These are phyloP conservation scores for Aspergillus sp. DNA, from an alignment of 2,329 filamentous ascomycete species.

Conservation along the genomic window DNA sequence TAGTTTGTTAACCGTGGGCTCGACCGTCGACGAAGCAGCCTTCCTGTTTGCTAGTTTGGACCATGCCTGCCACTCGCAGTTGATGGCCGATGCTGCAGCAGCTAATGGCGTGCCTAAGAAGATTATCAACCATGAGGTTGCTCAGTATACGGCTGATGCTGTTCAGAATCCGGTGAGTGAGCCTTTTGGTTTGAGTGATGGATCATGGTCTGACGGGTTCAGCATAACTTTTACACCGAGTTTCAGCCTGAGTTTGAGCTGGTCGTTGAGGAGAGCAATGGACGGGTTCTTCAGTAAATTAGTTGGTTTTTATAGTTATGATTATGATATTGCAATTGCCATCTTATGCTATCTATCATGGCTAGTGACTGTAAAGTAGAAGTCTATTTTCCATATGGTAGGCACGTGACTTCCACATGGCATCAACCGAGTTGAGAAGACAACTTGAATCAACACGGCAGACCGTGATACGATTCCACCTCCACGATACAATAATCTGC, in stretches of 20 bases:
- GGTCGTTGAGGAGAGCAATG: constrained; percentile 33
- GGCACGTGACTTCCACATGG: background rate
- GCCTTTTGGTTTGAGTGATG: background rate
- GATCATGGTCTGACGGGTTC: constrained; percentile 6
- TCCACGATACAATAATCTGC: background rate
- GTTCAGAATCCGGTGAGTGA: constrained; percentile 31
- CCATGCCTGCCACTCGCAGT: constrained; percentile 36
- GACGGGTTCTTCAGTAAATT: constrained; percentile 19
- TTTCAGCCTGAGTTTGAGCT: constrained; percentile 37
- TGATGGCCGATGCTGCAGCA: constrained; percentile 37
- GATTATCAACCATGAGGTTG: constrained; percentile 29
- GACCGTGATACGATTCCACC: too few relatives aligned
- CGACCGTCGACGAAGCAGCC: constrained; percentile 37
- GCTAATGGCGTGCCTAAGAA: constrained; percentile 33
- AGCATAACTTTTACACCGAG: constrained; percentile 37
- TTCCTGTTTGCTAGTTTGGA: constrained; percentile 38
- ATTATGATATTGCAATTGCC: too few relatives aligned
- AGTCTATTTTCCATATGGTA: too few relatives aligned
- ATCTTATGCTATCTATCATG: too few relatives aligned
- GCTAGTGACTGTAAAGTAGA: too few relatives aligned
- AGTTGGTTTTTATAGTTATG: too few relatives aligned
- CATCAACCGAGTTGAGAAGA: background rate
- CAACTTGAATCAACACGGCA: background rate
- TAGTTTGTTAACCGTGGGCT: constrained; percentile 36
- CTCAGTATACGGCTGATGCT: constrained; percentile 29